Percentiles rank a stretch among this genome's conserved stretches.
phyloP scores from a whole-genome alignment of 1,284 basidiomycete species.

The Microbotryum saponariae region DNA sequence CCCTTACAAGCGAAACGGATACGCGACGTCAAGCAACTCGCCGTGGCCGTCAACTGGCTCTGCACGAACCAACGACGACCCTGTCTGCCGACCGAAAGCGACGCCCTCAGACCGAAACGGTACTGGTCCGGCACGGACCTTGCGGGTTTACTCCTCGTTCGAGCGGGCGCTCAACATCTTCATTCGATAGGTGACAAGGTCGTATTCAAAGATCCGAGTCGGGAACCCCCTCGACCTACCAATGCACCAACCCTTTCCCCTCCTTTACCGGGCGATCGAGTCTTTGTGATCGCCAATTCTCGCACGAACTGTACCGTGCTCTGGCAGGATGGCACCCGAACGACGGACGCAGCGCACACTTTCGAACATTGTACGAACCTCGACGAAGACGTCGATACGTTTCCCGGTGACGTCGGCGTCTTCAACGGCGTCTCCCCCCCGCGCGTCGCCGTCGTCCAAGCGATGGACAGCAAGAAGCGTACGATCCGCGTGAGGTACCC shows the following conservation, averaged over 20 bases:
- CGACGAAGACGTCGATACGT: slow-evolving; percentile 41
- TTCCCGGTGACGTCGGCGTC: slow-evolving; percentile 78
- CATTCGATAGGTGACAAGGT: slow-evolving; percentile 41
- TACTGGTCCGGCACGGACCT: slow-evolving; percentile 63
- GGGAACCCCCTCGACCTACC: slow-evolving; percentile 39
- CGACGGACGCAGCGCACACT: slow-evolving; percentile 54
- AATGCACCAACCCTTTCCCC: slow-evolving; percentile 49
- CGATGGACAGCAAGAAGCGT: slow-evolving; percentile 36
- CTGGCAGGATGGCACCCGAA: slow-evolving; percentile 74
- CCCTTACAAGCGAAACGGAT: slow-evolving; percentile 38
- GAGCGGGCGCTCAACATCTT: slow-evolving; percentile 44
- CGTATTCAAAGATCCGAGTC: slow-evolving; percentile 33
- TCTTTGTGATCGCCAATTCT: slow-evolving; percentile 61
- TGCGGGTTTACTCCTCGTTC: slow-evolving; percentile 43
- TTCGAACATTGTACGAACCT: slow-evolving; percentile 64
- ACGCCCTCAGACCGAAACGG: slow-evolving; percentile 57
- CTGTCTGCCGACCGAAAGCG: slow-evolving; percentile 54
- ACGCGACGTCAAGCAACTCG: slow-evolving; percentile 65
- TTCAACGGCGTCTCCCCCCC: slow-evolving; percentile 66
- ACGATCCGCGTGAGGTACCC: slow-evolving; percentile 36
- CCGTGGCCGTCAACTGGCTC: slow-evolving; percentile 76
- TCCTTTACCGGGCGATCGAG: slow-evolving; percentile 45
- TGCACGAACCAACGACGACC: slow-evolving; percentile 63
- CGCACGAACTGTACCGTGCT: slow-evolving; percentile 62
- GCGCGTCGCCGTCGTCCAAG: slow-evolving; percentile 66